phyloP scores from a whole-genome alignment of 768 basidiomycete species.

The Kwoniella dejecticola region DNA sequence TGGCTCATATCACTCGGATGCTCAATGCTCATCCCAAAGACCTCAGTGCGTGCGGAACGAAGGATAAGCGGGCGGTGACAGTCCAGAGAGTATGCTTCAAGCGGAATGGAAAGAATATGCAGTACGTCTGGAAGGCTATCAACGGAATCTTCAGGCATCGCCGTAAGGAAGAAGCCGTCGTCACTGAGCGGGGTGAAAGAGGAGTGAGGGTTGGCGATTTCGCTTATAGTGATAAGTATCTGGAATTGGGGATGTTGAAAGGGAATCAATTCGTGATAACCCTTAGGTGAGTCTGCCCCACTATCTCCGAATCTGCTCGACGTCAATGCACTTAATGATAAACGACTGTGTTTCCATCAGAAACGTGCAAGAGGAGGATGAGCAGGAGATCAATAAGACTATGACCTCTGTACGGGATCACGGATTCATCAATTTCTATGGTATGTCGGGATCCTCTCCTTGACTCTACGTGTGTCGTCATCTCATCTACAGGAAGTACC shows the following conservation, averaged over 20 bases:
- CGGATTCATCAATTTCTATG: constrained; percentile 98
- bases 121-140: constrained; percentile 79
- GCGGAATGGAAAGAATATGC: constrained; percentile 61
- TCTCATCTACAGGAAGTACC: neutral
- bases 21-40: constrained; percentile 79
- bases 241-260: constrained; percentile 94
- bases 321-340: too few species aligned
- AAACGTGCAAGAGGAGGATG: constrained; percentile 77
- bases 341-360: too few species aligned
- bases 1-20: constrained; percentile 73
- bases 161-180: constrained; percentile 63
- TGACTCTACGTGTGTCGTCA: too few species aligned
- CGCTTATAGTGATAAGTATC: constrained; percentile 73
- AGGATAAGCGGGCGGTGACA: constrained; percentile 97
- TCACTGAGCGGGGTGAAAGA: constrained; percentile 77
- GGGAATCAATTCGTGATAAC: constrained; percentile 96
- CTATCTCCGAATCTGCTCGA: too few species aligned
- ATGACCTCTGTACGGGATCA: constrained; percentile 74
- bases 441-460: constrained; percentile 56
- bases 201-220: constrained; percentile 87
- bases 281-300: constrained; percentile 65
- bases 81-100: constrained; percentile 72
- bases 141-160: constrained; percentile 67
- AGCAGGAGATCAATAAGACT: constrained; percentile 70
- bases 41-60: constrained; percentile 88